A percentile compares a stretch with the other conserved stretches of the same genome.
phyloP scores from a whole-genome alignment of 768 basidiomycete species.

The Leccinellum rugosiceps region DNA sequence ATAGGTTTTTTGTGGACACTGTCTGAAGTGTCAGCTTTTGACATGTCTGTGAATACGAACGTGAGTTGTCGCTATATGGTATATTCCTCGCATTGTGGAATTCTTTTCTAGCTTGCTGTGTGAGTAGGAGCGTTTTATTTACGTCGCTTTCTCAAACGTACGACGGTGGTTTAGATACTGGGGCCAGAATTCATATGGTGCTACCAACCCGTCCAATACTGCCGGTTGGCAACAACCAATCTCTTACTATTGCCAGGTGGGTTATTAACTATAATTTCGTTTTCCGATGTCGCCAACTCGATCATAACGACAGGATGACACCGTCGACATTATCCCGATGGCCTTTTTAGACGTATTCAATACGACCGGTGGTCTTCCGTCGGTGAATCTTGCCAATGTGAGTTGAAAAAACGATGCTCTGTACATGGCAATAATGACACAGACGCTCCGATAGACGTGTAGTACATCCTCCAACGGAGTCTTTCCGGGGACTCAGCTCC shows the following conservation, averaged over 20 bases:
- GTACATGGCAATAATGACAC: not conserved
- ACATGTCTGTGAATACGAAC: constrained; percentile 18
- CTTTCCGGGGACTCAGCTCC: constrained; percentile 60
- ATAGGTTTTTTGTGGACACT: not conserved
- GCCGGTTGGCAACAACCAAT: constrained; percentile 33
- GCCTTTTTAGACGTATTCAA: constrained; percentile 63
- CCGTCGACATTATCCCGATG: constrained; percentile 56
- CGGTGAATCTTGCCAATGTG: constrained; percentile 61
- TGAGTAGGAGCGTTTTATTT: not conserved
- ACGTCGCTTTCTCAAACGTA: not conserved
- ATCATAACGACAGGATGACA: constrained; percentile 40
- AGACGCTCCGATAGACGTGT: constrained; percentile 47
- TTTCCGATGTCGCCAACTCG: too few species aligned
- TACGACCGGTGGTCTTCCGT: constrained; percentile 53
- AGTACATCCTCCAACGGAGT: constrained; percentile 52
- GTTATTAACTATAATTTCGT: not conserved
- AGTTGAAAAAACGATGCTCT: constrained; percentile 4
- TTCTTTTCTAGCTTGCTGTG: constrained; percentile 18
- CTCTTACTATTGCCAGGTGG: constrained; percentile 32
- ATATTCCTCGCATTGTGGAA: not conserved
- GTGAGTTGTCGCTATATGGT: constrained; percentile 7
- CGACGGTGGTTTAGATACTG: constrained; percentile 26
- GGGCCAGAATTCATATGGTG: constrained; percentile 39
- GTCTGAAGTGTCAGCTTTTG: constrained; percentile 12
- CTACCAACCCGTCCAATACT: constrained; percentile 27